These are phyloP conservation scores for Coffea canephora DNA, from an alignment of 257 asterid genomes.

Conservation along the genomic window DNA sequence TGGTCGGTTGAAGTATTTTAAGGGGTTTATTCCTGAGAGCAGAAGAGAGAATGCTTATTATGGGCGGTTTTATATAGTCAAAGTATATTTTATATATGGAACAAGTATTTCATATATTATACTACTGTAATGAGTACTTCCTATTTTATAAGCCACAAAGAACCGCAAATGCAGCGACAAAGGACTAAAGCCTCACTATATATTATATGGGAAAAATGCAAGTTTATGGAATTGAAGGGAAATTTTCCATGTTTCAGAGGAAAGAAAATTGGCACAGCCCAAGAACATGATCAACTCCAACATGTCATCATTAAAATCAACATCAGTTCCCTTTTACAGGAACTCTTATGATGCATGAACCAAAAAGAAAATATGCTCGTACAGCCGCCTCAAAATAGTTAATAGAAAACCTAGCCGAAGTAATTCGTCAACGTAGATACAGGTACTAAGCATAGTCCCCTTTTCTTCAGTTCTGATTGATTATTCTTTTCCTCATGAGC, in stretches of 20 bases:
- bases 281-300: neutral
- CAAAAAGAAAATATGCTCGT: neutral
- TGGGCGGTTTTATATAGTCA: neutral
- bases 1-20: neutral
- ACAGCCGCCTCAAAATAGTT: neutral
- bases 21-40: neutral
- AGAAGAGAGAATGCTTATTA: too few species aligned
- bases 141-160: neutral
- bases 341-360: neutral
- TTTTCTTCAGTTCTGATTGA: constrained; percentile 37
- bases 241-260: neutral
- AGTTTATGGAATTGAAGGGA: neutral
- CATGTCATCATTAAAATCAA: neutral
- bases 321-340: neutral
- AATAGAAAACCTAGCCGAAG: constrained; percentile 2
- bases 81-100: neutral
- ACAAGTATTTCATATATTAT: too few species aligned
- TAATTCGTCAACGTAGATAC: constrained; percentile 20
- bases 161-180: too few species aligned
- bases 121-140: neutral
- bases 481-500: constrained; percentile 25
- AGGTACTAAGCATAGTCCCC: constrained; percentile 35
- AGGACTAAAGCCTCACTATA: too few species aligned
- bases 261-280: neutral
- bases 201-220: neutral